phyloP scores from a whole-genome alignment of 257 asterid genomes.

The Capsicum pubescens region DNA sequence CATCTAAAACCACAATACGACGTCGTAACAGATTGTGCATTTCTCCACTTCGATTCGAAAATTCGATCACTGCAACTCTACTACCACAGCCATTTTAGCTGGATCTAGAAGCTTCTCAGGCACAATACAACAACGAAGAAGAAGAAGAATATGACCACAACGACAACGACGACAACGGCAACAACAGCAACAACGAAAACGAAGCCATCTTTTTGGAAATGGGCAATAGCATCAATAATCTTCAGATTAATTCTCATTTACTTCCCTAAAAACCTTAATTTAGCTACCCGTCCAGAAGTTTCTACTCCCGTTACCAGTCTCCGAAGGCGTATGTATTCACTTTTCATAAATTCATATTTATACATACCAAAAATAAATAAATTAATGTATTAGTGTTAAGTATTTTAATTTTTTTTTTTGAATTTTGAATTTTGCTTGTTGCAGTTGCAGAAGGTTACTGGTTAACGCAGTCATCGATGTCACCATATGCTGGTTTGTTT shows the following conservation, averaged over 20 bases:
- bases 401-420: background rate
- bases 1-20: background rate
- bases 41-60: background rate
- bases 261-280: constrained; percentile 72
- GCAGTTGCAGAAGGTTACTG: constrained; percentile 96
- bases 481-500: constrained; percentile 88
- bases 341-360: constrained; percentile 23
- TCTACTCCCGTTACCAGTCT: constrained; percentile 97
- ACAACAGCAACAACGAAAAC: no score
- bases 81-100: constrained; percentile 15
- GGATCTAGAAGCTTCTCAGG: constrained; percentile 1
- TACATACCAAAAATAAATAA: no score
- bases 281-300: constrained; percentile 93
- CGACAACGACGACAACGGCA: no score
- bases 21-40: background rate
- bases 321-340: constrained; percentile 75
- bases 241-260: constrained; percentile 70
- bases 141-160: no score
- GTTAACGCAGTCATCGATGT: constrained; percentile 80
- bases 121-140: no score
- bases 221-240: constrained; percentile 67
- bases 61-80: background rate
- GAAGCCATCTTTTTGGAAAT: constrained; percentile 72
- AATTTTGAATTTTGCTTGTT: background rate
- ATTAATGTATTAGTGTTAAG: background rate